Base-by-base conservation (phyloP, 371 early-diverging fungal genomes). In the Mortierella sp. region DNA sequence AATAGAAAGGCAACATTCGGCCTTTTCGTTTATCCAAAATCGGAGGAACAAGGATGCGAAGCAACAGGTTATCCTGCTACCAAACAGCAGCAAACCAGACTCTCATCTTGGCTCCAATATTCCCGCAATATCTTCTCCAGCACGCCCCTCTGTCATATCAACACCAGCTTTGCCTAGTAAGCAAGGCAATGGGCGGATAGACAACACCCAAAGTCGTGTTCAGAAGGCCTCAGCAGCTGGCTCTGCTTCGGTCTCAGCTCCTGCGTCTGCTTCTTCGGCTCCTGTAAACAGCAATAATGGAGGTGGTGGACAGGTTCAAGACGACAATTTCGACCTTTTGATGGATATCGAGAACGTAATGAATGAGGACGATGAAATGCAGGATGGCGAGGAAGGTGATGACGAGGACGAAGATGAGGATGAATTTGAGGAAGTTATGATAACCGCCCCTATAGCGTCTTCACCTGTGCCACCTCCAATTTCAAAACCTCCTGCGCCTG, bases 381-480 rank as follows among this genome's bases (percentile, higher is more conserved):
- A 72, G 15, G 70, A 69, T 53, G 69, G 62, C 6, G 70, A 69
- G 8, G 73, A 62, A 9, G 80, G 68, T 9, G 80, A 79, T 52
- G 80, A 78, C 13, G 76, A 65, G 55, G 74, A 67, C 43, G 74
- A 71, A 41, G 69, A 69, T 22, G 77, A 77, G 2, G 68, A 74
- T 8, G 80, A 79, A 50, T 65, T 79, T 71, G 75, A 74, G 41
- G 74, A 74, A 33, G 80, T 79, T 19, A 70, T 88, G 24, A 82
- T 83, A 28, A 84, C 87, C 10, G 55, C 36, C 5, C 80, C 86
- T 11, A 58, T 55, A 10, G 13, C 84, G 47, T 84, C 87, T 65
- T 85, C 88, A 6, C 50, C 74, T 22, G 47, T 65, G 9, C 19
- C 61, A 24, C 53, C 77, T n/a, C 62, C 69, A 1, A 8, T 52